Conservation (phyloP, 2,329 filamentous ascomycete genomes). For the Aschersonia sp. region DNA sequence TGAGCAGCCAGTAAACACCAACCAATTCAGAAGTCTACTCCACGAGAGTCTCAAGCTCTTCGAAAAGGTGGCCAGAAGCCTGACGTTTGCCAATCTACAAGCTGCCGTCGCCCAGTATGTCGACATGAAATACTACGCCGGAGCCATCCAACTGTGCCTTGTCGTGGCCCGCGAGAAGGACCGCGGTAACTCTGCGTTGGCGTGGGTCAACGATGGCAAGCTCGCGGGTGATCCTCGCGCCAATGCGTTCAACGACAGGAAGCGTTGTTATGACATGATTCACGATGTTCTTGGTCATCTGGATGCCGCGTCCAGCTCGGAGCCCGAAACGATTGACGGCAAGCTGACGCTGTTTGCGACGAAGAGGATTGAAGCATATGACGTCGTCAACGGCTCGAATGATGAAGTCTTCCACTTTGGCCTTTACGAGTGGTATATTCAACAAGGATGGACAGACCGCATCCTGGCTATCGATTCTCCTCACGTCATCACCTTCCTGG, state of each 20-base stretch:
- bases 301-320: conserved; percentile 52
- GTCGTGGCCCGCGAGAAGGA: conserved; percentile 74
- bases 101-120: conserved; percentile 69
- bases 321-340: conserved; percentile 65
- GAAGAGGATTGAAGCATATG: conserved; percentile 76
- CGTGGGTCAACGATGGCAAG: conserved; percentile 76
- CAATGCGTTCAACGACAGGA: conserved; percentile 53
- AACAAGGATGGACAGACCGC: conserved; percentile 70
- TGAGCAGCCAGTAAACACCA: conserved; percentile 61
- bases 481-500: conserved; percentile 75
- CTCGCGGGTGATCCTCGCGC: conserved; percentile 57
- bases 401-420: conserved; percentile 94
- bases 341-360: conserved; percentile 60
- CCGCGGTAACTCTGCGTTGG: conserved; percentile 69
- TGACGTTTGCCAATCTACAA: conserved; percentile 68
- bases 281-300: conserved; percentile 67
- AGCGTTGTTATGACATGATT: conserved; percentile 73
- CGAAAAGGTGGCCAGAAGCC: conserved; percentile 69
- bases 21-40: conserved; percentile 61
- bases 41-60: conserved; percentile 85
- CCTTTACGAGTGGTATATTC: conserved; percentile 96
- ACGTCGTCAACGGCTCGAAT: conserved; percentile 71
- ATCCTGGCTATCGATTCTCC: conserved; percentile 73
- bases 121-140: conserved; percentile 75
- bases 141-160: conserved; percentile 77